Evolutionary conservation across 1,284 basidiomycete species (phyloP), one percentile per base, ranked within the genome.

Genomic region (Crepidotus sp.): DNA sequence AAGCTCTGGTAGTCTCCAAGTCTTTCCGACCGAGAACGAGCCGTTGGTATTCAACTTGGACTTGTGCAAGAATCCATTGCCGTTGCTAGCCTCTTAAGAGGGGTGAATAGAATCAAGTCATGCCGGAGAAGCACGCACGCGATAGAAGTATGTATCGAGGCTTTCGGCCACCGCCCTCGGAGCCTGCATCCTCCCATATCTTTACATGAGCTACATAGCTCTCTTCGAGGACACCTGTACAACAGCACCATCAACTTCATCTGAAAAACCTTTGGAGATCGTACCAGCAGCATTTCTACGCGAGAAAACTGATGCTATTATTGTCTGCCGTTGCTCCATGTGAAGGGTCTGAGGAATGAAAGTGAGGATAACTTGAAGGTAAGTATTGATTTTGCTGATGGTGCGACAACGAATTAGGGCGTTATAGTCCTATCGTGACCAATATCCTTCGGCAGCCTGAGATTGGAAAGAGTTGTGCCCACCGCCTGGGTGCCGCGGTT

Each of bases 1-100:
- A 52, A 98, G 73, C 59, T 95, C 91, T 36, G 78, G 66, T 32
- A 98, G 64, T 51, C 74, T 77, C 96, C 96, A 99, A 7, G 94
- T 93, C 70, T 99, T 99, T 17, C 96, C 96, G 43, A 97, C 90
- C 15, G 93, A 97, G 67, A 96, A 98, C 0, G 88, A 81, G 29
- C 89, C 87, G 59, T 98, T 98, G 29, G 84, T 82, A 61, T 99
- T 98, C 48, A 91, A 67, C 65, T 98, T 98, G 6, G 93, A 92
- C 65, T 99, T 98, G 74, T 98, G 92, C 18, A 97, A 73, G 57
- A 83, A 81, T 6, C 83, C 86, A 47, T 68, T 66, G 29, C 80
- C 80, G 54, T 74, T 73, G 54, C 62, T 71, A 6, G 78, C 70
- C 61, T 83, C 88, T 33, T 90, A 49, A 18, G n/a, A 26, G 11